Conservation (phyloP, 495 filamentous ascomycete species). For the Cryomyces minteri region DNA sequence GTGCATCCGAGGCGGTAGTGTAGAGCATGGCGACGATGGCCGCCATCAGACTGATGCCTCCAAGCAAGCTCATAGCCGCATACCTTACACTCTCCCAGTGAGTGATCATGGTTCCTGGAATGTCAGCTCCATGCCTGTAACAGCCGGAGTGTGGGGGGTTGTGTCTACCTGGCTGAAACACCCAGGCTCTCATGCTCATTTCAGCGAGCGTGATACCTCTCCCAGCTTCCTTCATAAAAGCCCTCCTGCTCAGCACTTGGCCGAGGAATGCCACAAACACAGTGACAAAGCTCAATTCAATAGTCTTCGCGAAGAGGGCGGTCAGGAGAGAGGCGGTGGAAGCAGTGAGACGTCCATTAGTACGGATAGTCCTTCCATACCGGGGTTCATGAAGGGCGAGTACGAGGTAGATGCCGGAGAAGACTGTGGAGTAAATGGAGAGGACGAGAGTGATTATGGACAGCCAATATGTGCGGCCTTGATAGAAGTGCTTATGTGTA, state of each 20-base stretch:
- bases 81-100: slow-evolving; percentile 42
- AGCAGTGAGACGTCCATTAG: slow-evolving; percentile 26
- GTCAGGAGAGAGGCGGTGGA: slow-evolving; percentile 42
- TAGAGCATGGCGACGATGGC: slow-evolving; percentile 49
- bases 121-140: too few species aligned
- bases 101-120: slow-evolving; percentile 39
- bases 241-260: slow-evolving; percentile 47
- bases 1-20: slow-evolving; percentile 51
- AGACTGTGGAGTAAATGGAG: slow-evolving; percentile 44
- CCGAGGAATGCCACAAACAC: slow-evolving; percentile 58
- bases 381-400: slow-evolving; percentile 38
- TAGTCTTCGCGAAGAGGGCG: slow-evolving; percentile 48
- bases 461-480: slow-evolving; percentile 33
- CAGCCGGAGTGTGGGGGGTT: too few species aligned
- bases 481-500: slow-evolving; percentile 14
- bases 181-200: slow-evolving; percentile 33
- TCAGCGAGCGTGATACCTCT: slow-evolving; percentile 52
- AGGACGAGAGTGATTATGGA: slow-evolving; percentile 36
- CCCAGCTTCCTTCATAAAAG: slow-evolving; percentile 30
- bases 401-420: slow-evolving; percentile 44
- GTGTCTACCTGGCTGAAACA: slow-evolving; percentile 29
- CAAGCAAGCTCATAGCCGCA: slow-evolving; percentile 39
- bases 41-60: slow-evolving; percentile 34
- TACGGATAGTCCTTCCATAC: slow-evolving; percentile 35
- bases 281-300: slow-evolving; percentile 60